Conservation (phyloP, 805 yeast species). For the Blastobotrys peoriensis region DNA sequence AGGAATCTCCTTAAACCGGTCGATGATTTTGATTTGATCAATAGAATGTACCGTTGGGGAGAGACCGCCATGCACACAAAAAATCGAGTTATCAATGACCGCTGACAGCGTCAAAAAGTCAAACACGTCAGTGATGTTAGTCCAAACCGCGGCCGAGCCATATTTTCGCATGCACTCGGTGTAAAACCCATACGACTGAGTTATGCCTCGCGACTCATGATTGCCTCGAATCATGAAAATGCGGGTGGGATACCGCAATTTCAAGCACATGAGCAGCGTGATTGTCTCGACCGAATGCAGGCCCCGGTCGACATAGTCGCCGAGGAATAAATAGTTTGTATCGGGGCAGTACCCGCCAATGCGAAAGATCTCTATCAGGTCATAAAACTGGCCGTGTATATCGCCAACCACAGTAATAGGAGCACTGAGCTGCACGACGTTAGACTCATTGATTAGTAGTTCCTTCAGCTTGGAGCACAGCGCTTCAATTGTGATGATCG, state of each 20-base stretch:
- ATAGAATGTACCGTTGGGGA: conserved; percentile 92
- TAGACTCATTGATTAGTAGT: conserved; percentile 69
- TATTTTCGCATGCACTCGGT: conserved; percentile 90
- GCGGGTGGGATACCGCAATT: conserved; percentile 81
- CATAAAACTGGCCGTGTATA: conserved; percentile 96
- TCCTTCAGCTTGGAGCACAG: conserved; percentile 80
- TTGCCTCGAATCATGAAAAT: conserved; percentile 85
- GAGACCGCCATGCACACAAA: conserved; percentile 95
- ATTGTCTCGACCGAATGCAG: conserved; percentile 92
- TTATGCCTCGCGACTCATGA: conserved; percentile 94
- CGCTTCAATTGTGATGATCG: conserved; percentile 64
- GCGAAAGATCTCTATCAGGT: conserved; percentile 81
- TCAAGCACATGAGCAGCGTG: conserved; percentile 69
- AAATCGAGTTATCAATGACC: conserved; percentile 80
- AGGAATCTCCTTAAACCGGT: conserved; percentile 90
- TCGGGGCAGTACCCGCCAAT: conserved; percentile 93
- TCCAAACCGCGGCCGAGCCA: conserved; percentile 77
- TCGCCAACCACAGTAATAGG: conserved; percentile 97
- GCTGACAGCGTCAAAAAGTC: conserved; percentile 87
- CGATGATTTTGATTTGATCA: conserved; percentile 86
- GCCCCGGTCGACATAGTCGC: conserved; percentile 96
- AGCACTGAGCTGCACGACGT: conserved; percentile 73
- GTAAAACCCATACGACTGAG: conserved; percentile 95
- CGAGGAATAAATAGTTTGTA: conserved; percentile 87
- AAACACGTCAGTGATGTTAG: conserved; percentile 82